Base-by-base conservation (phyloP, 2,329 filamentous ascomycete species). In the Coniochaeta prunicola region DNA sequence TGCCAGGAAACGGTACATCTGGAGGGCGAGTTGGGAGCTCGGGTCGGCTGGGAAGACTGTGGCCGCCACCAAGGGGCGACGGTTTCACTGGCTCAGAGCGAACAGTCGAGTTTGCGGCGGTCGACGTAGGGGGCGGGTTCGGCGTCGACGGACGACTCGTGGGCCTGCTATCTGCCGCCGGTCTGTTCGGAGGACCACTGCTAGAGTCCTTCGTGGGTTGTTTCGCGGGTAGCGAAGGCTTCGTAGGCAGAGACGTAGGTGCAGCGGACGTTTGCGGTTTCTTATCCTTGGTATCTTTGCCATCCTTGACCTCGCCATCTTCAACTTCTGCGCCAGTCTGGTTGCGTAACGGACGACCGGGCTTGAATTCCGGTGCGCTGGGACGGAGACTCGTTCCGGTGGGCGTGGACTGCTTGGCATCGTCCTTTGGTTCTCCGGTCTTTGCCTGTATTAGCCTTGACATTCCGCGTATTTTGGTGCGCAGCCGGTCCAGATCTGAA, bases 251-350 rank as follows among this genome's bases (percentile, higher is more conserved):
- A 26, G 3, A 70, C 67, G 56, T 74, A 53, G 59, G 56, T 38
- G 59, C 61, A 54, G 57, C 26, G 8, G 45, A n/a, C n/a, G 57
- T 61, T 33, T 58, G 62, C 61, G 59, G 59, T 55, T 69, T 59
- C 53, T 62, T 48, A 53, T 64, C 53, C 71, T 76, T 84, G 34
- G 75, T 77, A 65, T 90, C 88, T 62, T 85, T 83, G 24, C 90
- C 87, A 68, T 91, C 88, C 62, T 85, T 83, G 26, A 90, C 87
- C 69, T 91, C 88, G 21, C 88, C 88, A 67, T 91, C 88, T 69
- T 91, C 88, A 57, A 87, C 85, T 1, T 70, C 70, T 38, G 36
- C 36, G 13, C 71, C 62, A 59, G 70, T 58, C 59, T 72, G 68
- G n/a, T 68, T 63, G 55, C 74, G 70, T 28, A 61, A 62, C 15